Conservation (phyloP, 352 stramenopile species). For the Aphanomyces astaci region DNA sequence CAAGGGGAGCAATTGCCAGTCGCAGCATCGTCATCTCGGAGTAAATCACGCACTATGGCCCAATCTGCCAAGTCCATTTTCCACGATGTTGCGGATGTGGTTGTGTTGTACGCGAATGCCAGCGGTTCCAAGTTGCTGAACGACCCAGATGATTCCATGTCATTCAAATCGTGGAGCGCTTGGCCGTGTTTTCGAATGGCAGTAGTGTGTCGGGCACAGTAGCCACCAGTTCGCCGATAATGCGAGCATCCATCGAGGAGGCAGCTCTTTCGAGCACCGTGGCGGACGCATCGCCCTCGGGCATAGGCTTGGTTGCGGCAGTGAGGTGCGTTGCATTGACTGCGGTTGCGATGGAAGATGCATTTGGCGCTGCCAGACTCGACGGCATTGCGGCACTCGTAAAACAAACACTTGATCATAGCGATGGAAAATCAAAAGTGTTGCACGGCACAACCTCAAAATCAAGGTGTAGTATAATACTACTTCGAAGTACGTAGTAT, state of each 20-base stretch:
- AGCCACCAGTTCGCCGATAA: constrained; percentile 53
- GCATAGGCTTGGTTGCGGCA: constrained; percentile 72
- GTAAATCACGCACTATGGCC: neutral
- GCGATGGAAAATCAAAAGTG: neutral
- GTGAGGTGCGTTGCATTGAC: constrained; percentile 61
- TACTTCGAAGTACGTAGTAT: too few relatives aligned
- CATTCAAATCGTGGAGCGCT: neutral
- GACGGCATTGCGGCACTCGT: constrained; percentile 8
- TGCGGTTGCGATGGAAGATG: constrained; percentile 18
- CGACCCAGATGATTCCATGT: neutral
- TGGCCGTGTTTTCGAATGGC: neutral
- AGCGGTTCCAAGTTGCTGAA: neutral
- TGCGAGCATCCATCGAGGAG: constrained; percentile 68
- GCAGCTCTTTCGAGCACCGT: constrained; percentile 53
- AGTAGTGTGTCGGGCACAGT: constrained; percentile 55
- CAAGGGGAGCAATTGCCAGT: neutral
- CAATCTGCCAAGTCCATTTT: neutral
- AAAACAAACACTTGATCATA: constrained; percentile 7
- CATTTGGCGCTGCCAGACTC: constrained; percentile 5
- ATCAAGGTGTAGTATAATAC: too few relatives aligned
- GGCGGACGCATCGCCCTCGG: constrained; percentile 63
- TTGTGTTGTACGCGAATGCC: neutral
- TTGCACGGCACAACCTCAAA: neutral
- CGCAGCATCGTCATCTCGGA: neutral
- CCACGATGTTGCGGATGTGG: neutral